Base-by-base conservation (phyloP, 2,329 filamentous ascomycete species). In the Didymosphaeria variabile region DNA sequence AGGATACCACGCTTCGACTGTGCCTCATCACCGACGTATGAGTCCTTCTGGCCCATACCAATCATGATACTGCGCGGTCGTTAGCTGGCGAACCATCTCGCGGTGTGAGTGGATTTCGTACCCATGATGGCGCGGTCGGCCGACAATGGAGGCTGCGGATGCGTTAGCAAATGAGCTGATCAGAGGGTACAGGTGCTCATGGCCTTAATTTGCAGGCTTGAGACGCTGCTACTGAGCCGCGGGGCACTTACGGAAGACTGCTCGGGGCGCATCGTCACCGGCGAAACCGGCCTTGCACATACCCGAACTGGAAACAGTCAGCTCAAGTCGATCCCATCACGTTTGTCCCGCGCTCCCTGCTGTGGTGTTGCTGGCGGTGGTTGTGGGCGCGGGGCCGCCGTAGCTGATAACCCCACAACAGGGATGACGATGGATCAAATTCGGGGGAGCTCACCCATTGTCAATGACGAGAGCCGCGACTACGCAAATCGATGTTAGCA, bases 241-340 rank as follows among this genome's bases (percentile, higher is more conserved):
- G 63, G 59, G 68, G 71, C 66, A 94, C 94, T 97, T 91, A 98
- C 94, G 95, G 90, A 99, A 99, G 83, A 99, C 95, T 86, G 95
- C 95, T 90, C 95, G 91, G 83, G 95, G 95, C 86, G 95, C 95
- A 91, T 99, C 95, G 82, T 99, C 95, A 93, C 95, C 95, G 88
- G 95, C 95, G 87, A 99, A 99, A 94, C 95, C 95, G 91, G 95
- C 95, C 89, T 99, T 99, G 88, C 95, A 99, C 95, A 99, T 98
- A 90, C 95, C 95, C 86, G 95, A 98, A 91, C 94, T 98, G 83
- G 68, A 79, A 66, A 65, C 60, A 59, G 77, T 81, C 74, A 81
- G 78, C 69, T 71, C 63, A 61, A 40, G 65, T 75, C 69, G 69
- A 71, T 72, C 45, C 49, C 55, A 65, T 65, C 58, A 62, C 23